Evolutionary conservation across 495 filamentous ascomycete species (phyloP).

Genomic region (Lepraria neglecta): DNA sequence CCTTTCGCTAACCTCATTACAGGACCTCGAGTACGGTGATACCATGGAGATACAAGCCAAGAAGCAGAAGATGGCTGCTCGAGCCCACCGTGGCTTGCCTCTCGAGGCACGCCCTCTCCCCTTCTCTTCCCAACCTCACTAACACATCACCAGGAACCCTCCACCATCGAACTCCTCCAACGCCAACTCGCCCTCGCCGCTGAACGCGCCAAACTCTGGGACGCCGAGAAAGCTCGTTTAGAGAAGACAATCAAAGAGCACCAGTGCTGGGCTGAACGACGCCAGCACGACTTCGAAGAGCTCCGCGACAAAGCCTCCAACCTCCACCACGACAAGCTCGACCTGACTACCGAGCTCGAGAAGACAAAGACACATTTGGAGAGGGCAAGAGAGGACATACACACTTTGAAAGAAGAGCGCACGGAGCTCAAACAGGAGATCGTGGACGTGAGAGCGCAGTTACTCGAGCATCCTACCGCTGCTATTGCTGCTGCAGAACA

Average conservation of each 20-base stretch:
- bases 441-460: conserved; percentile 39
- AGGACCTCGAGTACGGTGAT: conserved; percentile 25
- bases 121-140: not conserved
- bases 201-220: conserved; percentile 8
- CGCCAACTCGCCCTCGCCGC: not conserved
- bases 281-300: conserved; percentile 27
- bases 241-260: conserved; percentile 6
- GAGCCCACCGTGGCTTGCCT: conserved; percentile 7
- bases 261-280: conserved; percentile 8
- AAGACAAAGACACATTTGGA: conserved; percentile 34
- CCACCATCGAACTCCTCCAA: conserved; percentile 15
- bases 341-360: conserved; percentile 9
- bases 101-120: conserved; percentile 12
- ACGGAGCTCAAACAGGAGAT: conserved; percentile 45
- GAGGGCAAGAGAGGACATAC: conserved; percentile 39
- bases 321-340: conserved; percentile 10
- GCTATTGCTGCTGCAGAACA: conserved; percentile 45
- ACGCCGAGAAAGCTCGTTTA: conserved; percentile 11
- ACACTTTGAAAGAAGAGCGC: conserved; percentile 46
- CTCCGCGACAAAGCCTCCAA: conserved; percentile 30
- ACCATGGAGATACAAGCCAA: conserved; percentile 17
- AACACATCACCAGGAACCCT: not conserved
- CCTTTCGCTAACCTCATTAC: not conserved
- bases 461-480: conserved; percentile 45
- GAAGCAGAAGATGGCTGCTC: conserved; percentile 22